Percentiles rank a stretch among this genome's conserved stretches.
Conservation (phyloP, 192 early-diverging fungal genomes). For the Chytriomyces sp. region DNA sequence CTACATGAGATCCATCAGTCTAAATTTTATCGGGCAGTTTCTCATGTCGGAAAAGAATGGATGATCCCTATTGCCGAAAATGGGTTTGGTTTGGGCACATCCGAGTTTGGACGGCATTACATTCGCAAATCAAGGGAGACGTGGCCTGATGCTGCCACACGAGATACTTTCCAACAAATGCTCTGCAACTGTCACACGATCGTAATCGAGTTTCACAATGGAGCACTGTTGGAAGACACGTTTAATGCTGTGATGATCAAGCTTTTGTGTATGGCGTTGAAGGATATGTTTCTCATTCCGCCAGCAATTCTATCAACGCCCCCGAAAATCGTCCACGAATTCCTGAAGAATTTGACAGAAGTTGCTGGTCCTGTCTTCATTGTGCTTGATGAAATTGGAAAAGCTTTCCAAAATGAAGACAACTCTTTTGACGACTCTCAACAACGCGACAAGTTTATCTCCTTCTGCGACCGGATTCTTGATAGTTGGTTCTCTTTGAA, state of each 20-base stretch:
- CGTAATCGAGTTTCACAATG: conserved; percentile 7
- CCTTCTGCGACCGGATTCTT: conserved; percentile 6
- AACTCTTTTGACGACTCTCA: background rate
- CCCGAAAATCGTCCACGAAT: background rate
- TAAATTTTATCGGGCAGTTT: background rate
- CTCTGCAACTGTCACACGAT: conserved; percentile 29
- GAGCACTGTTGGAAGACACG: background rate
- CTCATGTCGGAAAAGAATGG: conserved; percentile 9
- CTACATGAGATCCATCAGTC: conserved; percentile 11
- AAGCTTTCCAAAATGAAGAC: conserved; percentile 8
- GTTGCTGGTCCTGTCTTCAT: conserved; percentile 30
- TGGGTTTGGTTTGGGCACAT: conserved; percentile 8
- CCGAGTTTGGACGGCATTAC: conserved; percentile 13
- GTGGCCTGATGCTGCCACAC: background rate
- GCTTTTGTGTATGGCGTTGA: background rate
- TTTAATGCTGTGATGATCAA: conserved; percentile 21
- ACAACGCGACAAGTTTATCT: conserved; percentile 23
- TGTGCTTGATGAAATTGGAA: conserved; percentile 34
- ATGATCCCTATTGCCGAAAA: conserved; percentile 23
- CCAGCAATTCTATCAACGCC: conserved; percentile 16
- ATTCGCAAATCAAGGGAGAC: conserved; percentile 14
- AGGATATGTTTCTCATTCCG: background rate
- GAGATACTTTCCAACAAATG: conserved; percentile 3
- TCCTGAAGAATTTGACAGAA: conserved; percentile 22
- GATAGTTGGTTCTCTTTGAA: conserved; percentile 24